phyloP scores from a whole-genome alignment of 176 grass and related monocot species.

The Pharus latifolius region DNA sequence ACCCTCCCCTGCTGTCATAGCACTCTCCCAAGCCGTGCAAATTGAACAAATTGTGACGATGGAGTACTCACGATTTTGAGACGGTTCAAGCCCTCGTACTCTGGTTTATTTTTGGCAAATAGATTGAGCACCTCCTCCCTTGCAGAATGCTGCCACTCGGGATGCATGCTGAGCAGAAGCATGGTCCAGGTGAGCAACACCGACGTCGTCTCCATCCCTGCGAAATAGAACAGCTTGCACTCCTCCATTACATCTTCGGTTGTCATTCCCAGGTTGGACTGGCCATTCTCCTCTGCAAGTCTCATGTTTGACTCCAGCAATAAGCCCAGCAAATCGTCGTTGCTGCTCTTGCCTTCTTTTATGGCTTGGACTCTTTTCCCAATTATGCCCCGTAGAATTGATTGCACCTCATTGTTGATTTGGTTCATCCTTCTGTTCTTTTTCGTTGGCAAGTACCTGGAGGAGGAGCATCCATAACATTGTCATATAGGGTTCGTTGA shows the following conservation, averaged over 20 bases:
- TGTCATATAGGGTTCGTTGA: neutral
- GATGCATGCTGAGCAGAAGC: slow-evolving; percentile 51
- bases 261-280: slow-evolving; percentile 21
- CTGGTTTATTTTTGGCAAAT: slow-evolving; percentile 36
- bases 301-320: slow-evolving; percentile 50
- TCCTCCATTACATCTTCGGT: slow-evolving; percentile 63
- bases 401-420: slow-evolving; percentile 24
- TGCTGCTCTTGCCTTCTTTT: slow-evolving; percentile 20
- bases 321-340: slow-evolving; percentile 30
- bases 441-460: slow-evolving; percentile 41
- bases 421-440: slow-evolving; percentile 29
- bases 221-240: slow-evolving; percentile 81
- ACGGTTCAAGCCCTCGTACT: slow-evolving; percentile 33
- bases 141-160: slow-evolving; percentile 53
- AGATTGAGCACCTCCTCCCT: slow-evolving; percentile 38
- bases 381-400: slow-evolving; percentile 29
- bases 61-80: slow-evolving; percentile 45
- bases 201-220: slow-evolving; percentile 66
- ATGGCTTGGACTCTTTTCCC: slow-evolving; percentile 29
- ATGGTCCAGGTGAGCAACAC: slow-evolving; percentile 73
- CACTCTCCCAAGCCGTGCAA: too few relatives aligned
- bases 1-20: too few relatives aligned
- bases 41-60: neutral
- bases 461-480: neutral
- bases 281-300: neutral